Percentiles rank a stretch among this genome's conserved stretches.
Conservation (phyloP, 2,329 filamentous ascomycete species). For the Paraconiothyrium brasiliense region DNA sequence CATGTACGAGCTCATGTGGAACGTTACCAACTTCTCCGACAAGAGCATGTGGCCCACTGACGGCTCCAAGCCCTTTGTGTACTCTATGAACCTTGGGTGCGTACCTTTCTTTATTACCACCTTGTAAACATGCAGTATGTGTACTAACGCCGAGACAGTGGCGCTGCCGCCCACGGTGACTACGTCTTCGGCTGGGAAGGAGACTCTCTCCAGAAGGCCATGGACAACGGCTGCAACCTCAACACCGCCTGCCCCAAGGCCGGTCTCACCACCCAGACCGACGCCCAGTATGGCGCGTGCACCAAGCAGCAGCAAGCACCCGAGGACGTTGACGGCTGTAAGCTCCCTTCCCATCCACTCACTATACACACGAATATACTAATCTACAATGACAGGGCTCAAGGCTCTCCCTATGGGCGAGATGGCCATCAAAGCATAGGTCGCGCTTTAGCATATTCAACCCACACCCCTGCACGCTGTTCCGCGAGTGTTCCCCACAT, state of each 20-base stretch:
- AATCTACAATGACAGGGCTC: constrained; percentile 35
- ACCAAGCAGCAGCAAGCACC: constrained; percentile 46
- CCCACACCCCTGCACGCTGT: constrained; percentile 5
- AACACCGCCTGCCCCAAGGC: constrained; percentile 44
- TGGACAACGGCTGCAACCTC: constrained; percentile 53
- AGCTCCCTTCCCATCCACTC: constrained; percentile 16
- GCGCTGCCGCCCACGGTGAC: constrained; percentile 47
- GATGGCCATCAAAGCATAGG: constrained; percentile 16
- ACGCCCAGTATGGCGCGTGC: constrained; percentile 41
- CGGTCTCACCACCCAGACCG: constrained; percentile 39
- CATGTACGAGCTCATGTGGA: constrained; percentile 51
- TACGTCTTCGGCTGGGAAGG: constrained; percentile 58
- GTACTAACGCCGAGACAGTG: constrained; percentile 24
- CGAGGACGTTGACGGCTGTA: constrained; percentile 45
- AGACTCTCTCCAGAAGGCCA: constrained; percentile 53
- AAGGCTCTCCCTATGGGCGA: constrained; percentile 22
- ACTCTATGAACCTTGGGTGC: constrained; percentile 47
- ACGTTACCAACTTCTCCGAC: constrained; percentile 43
- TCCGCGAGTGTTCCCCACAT: constrained; percentile 7
- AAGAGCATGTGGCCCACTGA: constrained; percentile 44
- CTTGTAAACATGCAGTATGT: neutral
- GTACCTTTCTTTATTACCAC: constrained; percentile 2
- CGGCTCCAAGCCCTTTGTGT: constrained; percentile 43
- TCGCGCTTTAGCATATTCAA: constrained; percentile 7
- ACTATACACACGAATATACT: constrained; percentile 16